Base-by-base conservation (phyloP, 2,329 filamentous ascomycete species). In the Penicillium sp. region DNA sequence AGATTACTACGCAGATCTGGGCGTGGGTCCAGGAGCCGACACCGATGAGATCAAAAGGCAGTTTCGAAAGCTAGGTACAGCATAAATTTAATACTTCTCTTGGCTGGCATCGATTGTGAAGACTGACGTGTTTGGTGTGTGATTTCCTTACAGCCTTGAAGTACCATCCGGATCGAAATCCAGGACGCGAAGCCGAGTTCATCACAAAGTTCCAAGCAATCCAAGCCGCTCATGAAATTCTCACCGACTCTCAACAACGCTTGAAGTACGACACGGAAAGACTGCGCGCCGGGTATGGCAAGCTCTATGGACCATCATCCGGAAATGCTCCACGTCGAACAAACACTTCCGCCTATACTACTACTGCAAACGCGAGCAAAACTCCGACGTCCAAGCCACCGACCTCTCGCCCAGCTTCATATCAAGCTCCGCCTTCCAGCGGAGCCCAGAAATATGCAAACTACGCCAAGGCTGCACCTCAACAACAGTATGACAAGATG, bases 131-230 rank as follows among this genome's bases (percentile, higher is more conserved):
- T 9, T 28, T 35, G n/a, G n/a, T 40, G 8, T 5, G 42, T 30
- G 8, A 26, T 54, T 9, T 28, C 14, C 14, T 53, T 16, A 12
- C 56, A 91, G 91, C 91, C 48, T 79, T 95, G 47, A 89, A 89
- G 71, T 95, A 89, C 66, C 91, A 96, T 67, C 91, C 91, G 7
- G 91, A 96, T 70, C 87, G 91, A 59, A 96, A 96, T 67, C 90
- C 88, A 11, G 91, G 91, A 52, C 84, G 83, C 66, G 91, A 96
- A 73, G 75, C 83, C 57, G 90, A 93, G 67, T 88, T 88, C 68
- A 90, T 89, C 62, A 80, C 87, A 30, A 89, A 90, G 67, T 96
- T 96, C 67, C 89, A 95, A 71, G 83, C 87, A 50, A 95, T 96
- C 49, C 90, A 95, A 72, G 84, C 88, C 4, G 91, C 91, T 21